These are phyloP conservation scores for Dioscorea alata DNA, from an alignment of 106 monocot genomes.

Conservation along the genomic window DNA sequence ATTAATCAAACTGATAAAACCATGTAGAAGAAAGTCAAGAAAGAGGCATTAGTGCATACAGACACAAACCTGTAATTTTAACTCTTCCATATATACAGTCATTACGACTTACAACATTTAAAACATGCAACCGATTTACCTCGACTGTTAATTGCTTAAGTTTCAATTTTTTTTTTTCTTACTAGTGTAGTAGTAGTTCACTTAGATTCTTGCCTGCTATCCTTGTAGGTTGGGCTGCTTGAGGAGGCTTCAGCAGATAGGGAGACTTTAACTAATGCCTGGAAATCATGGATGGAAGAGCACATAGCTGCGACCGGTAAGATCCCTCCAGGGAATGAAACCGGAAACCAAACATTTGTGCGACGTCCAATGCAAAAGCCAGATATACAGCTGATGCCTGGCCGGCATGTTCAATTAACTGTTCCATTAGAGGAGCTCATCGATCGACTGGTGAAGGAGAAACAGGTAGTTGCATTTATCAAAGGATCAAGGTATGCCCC, in stretches of 20 bases:
- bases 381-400: slow-evolving; percentile 71
- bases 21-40: no score
- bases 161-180: no score
- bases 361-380: slow-evolving; percentile 42
- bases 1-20: no score
- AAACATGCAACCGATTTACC: no score
- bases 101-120: no score
- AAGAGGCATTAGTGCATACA: no score
- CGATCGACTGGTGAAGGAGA: slow-evolving; percentile 78
- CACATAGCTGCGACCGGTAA: slow-evolving; percentile 65
- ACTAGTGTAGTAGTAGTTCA: no score
- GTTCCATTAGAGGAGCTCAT: slow-evolving; percentile 83
- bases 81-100: no score
- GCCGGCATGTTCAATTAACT: slow-evolving; percentile 70
- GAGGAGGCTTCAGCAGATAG: slow-evolving; percentile 56
- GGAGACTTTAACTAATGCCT: slow-evolving; percentile 52
- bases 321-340: slow-evolving; percentile 77
- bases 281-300: slow-evolving; percentile 99
- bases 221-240: slow-evolving; percentile 52
- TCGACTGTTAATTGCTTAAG: no score
- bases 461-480: slow-evolving; percentile 90
- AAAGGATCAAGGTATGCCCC: slow-evolving; percentile 88
- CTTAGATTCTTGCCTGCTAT: no score
- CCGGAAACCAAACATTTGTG: slow-evolving; percentile 66
- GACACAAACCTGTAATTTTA: no score